phyloP scores from a whole-genome alignment of 768 basidiomycete species.

The Multifurca ochricompacta region DNA sequence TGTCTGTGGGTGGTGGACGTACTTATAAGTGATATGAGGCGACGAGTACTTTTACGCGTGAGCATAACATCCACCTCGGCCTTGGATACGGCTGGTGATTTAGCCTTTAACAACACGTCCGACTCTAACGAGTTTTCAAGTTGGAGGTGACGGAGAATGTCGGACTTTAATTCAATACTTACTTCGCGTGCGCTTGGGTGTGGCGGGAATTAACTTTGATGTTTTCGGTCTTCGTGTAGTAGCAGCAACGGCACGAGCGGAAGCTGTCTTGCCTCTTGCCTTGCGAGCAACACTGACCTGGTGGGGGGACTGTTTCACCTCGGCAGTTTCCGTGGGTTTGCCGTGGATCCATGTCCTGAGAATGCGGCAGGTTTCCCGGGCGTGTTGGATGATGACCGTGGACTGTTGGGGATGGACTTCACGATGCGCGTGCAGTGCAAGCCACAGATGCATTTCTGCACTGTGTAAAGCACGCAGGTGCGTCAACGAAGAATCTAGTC shows the following conservation, averaged over 20 bases:
- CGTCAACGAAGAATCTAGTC: conserved; percentile 26
- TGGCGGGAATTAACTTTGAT: conserved; percentile 29
- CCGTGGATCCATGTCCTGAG: conserved; percentile 34
- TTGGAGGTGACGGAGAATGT: not conserved
- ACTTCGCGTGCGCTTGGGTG: conserved; percentile 34
- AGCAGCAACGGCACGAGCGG: conserved; percentile 19
- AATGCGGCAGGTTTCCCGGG: conserved; percentile 44
- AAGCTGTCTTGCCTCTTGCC: conserved; percentile 10
- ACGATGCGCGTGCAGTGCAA: conserved; percentile 63
- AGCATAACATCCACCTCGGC: not conserved
- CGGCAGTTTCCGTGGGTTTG: not conserved
- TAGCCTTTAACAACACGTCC: not conserved
- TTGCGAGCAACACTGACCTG: conserved; percentile 13
- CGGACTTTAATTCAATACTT: not conserved
- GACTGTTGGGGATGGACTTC: conserved; percentile 38
- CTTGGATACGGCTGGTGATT: not conserved
- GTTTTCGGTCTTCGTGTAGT: conserved; percentile 5
- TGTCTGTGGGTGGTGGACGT: not conserved
- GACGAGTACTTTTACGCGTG: conserved; percentile 3
- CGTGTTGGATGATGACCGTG: conserved; percentile 40
- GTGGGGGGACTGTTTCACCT: conserved; percentile 10
- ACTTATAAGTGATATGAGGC: conserved; percentile 14
- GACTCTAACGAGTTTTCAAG: not conserved
- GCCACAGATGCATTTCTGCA: conserved; percentile 54
- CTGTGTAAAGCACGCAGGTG: conserved; percentile 40